Evolutionary conservation across 2,329 filamentous ascomycete genomes (phyloP), one percentile per base, ranked within the genome.

Genomic region (Basipetospora chlamydospora): DNA sequence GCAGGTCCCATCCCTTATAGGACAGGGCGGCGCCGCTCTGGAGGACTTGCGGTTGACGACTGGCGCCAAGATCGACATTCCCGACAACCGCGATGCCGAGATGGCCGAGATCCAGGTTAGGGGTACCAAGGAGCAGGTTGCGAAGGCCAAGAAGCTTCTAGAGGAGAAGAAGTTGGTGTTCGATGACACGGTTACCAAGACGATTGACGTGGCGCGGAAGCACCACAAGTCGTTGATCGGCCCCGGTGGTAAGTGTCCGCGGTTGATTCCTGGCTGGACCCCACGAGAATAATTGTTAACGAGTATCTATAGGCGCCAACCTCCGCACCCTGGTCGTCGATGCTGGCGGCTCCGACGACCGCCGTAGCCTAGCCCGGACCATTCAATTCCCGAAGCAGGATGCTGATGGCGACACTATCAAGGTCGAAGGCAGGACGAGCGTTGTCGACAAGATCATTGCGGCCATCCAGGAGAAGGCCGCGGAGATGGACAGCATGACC

Each of bases 381-480:
- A 85, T 98, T 41, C 86, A 88, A 55, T 96, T 98, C 66, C 90
- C 90, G 39, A 86, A 87, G 55, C 78, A 83, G 45, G 87, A 93
- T 40, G 73, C 79, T 36, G 78, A 81, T 41, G 85, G 82, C 30
- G 84, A 80, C 51, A 72, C 70, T 18, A 94, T 98, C 58, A 87
- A 80, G 53, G 67, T 98, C 5, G 87, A 95, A 59, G 90, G 90
- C 21, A 79, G 80, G 33, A 77, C 74, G 43, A 75, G 77, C 26
- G 67, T 98, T 17, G 88, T 96, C 2, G 80, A 94, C 48, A 92
- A 84, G 60, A 92, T 98, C 47, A 67, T 88, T 49, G 70, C 77
- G 37, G 72, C 82, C 18, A 92, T 98, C 47, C 63, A 90, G 51
- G 70, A 75, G 32, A 81, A 93, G 47, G 85, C 93, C 21, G 63